These are phyloP conservation scores for Fusarium armeniacum DNA, from an alignment of 2,329 filamentous ascomycete species.

Conservation along the genomic window DNA sequence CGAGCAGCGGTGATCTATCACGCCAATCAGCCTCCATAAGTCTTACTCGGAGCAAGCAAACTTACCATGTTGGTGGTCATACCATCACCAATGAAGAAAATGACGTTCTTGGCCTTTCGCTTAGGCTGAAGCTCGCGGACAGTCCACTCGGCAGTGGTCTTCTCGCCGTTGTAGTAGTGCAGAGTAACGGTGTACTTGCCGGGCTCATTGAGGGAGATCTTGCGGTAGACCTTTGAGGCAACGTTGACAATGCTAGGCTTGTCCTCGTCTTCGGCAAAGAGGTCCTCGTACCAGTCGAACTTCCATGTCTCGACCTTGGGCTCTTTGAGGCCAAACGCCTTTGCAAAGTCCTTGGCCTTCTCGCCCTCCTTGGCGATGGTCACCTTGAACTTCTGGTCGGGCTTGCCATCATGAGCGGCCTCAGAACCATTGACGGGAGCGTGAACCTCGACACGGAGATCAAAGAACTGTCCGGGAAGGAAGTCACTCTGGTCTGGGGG, in stretches of 20 bases:
- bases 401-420: conserved; percentile 75
- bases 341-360: conserved; percentile 66
- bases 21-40: conserved; percentile 22
- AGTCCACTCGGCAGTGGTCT: conserved; percentile 80
- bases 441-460: conserved; percentile 86
- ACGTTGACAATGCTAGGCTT: conserved; percentile 83
- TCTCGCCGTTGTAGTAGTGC: conserved; percentile 79
- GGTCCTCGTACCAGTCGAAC: conserved; percentile 88
- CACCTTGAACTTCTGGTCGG: conserved; percentile 82
- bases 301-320: conserved; percentile 84
- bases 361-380: conserved; percentile 76
- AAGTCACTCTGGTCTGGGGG: conserved; percentile 81
- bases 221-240: conserved; percentile 82
- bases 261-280: conserved; percentile 80
- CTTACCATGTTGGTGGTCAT: conserved; percentile 79
- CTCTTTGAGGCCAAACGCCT: conserved; percentile 79
- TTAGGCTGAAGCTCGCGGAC: conserved; percentile 78
- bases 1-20: conserved; percentile 78
- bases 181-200: conserved; percentile 84
- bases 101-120: conserved; percentile 86
- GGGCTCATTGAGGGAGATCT: conserved; percentile 81
- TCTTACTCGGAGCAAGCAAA: not conserved
- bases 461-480: conserved; percentile 85
- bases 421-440: conserved; percentile 86
- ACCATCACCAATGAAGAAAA: conserved; percentile 84